These are phyloP conservation scores for Camelina neglecta DNA, from an alignment of 345 rosid species.

Conservation along the genomic window DNA sequence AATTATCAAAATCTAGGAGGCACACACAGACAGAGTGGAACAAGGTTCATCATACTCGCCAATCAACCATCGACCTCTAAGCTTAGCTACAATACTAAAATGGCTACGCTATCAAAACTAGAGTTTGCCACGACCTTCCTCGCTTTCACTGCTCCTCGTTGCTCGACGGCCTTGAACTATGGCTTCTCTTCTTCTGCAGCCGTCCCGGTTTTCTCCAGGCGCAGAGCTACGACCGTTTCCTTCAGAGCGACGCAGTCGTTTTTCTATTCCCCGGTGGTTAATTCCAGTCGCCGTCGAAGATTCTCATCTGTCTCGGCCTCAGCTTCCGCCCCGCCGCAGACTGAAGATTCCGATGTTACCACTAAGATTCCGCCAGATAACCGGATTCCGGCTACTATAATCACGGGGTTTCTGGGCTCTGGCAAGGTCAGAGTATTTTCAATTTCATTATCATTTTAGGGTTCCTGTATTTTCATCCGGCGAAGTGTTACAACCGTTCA, in stretches of 20 bases:
- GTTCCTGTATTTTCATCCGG: not conserved
- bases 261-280: slow-evolving; percentile 32
- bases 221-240: slow-evolving; percentile 43
- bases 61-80: slow-evolving; percentile 15
- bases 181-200: slow-evolving; percentile 50
- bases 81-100: slow-evolving; percentile 21
- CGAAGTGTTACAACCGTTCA: not conserved
- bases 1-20: not conserved
- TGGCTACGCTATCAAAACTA: slow-evolving; percentile 61
- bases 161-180: slow-evolving; percentile 36
- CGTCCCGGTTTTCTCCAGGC: slow-evolving; percentile 45
- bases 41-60: not conserved
- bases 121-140: slow-evolving; percentile 71
- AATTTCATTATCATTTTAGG: not conserved
- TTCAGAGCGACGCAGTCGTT: slow-evolving; percentile 42
- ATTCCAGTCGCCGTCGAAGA: slow-evolving; percentile 47
- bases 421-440: slow-evolving; percentile 62
- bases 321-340: slow-evolving; percentile 60
- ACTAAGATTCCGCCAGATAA: slow-evolving; percentile 78
- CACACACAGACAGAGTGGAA: not conserved
- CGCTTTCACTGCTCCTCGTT: slow-evolving; percentile 55
- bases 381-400: slow-evolving; percentile 93
- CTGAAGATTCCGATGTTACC: slow-evolving; percentile 64
- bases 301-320: slow-evolving; percentile 59
- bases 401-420: slow-evolving; percentile 93